Evolutionary conservation across 1,284 basidiomycete genomes (phyloP).

Genomic region (Pseudozyma sp.): DNA sequence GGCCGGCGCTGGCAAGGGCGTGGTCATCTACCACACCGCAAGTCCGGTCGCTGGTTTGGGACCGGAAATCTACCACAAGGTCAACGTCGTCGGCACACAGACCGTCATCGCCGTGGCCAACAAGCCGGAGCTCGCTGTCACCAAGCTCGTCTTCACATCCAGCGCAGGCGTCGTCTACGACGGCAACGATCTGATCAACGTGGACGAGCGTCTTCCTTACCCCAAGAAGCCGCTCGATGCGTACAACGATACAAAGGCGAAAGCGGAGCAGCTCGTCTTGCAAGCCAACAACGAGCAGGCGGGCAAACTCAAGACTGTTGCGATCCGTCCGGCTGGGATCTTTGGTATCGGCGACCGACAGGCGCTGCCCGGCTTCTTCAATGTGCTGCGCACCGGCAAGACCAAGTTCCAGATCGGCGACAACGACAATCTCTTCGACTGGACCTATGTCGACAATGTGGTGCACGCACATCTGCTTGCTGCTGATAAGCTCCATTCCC

Average conservation of each 20-base stretch:
- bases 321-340: slow-evolving; percentile 92
- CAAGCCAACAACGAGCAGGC: slow-evolving; percentile 81
- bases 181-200: slow-evolving; percentile 82
- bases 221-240: slow-evolving; percentile 84
- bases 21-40: slow-evolving; percentile 86
- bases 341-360: slow-evolving; percentile 96
- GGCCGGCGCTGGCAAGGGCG: slow-evolving; percentile 28
- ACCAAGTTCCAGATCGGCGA: slow-evolving; percentile 93
- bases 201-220: slow-evolving; percentile 86
- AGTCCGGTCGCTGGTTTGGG: slow-evolving; percentile 81
- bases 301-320: slow-evolving; percentile 83
- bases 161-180: slow-evolving; percentile 93
- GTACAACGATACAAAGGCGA: slow-evolving; percentile 96
- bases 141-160: slow-evolving; percentile 93
- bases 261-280: slow-evolving; percentile 86
- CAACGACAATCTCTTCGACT: slow-evolving; percentile 95
- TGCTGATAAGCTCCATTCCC: slow-evolving; percentile 78
- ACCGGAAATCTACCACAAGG: slow-evolving; percentile 83
- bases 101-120: slow-evolving; percentile 83
- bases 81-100: slow-evolving; percentile 92
- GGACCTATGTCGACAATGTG: slow-evolving; percentile 97
- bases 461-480: slow-evolving; percentile 95
- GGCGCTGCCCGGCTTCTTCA: slow-evolving; percentile 81
- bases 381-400: slow-evolving; percentile 81
- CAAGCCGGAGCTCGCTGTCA: slow-evolving; percentile 73